Evolutionary conservation across 345 rosid genomes (phyloP).

Genomic region (Populus deltoides): DNA sequence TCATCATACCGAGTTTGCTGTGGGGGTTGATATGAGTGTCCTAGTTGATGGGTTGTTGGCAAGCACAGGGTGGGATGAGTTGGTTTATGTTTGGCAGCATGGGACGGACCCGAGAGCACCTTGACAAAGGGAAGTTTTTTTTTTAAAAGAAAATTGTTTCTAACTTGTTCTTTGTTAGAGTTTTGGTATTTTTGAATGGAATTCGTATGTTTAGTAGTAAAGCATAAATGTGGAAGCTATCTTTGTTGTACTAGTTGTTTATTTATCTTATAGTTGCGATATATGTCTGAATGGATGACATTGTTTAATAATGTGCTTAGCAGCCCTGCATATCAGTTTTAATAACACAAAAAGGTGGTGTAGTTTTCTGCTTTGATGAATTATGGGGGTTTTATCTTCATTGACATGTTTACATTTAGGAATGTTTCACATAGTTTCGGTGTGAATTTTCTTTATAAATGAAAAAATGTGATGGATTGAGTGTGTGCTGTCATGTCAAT

Average conservation of each 20-base stretch:
- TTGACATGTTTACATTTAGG: not conserved
- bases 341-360: not conserved
- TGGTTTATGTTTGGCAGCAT: conserved; percentile 90
- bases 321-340: conserved; percentile 9
- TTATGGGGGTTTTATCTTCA: not conserved
- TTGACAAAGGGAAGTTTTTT: conserved; percentile 25
- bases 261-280: not conserved
- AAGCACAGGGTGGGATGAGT: conserved; percentile 93
- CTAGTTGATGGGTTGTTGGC: conserved; percentile 90
- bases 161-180: not conserved
- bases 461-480: not conserved
- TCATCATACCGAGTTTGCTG: conserved; percentile 86
- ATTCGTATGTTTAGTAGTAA: not conserved
- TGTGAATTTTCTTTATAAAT: not conserved
- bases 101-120: conserved; percentile 84
- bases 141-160: not conserved
- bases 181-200: not conserved
- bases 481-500: not conserved
- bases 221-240: not conserved
- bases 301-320: not conserved
- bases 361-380: not conserved
- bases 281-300: not conserved
- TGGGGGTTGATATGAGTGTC: conserved; percentile 87
- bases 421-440: not conserved
- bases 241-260: not conserved